Percentiles rank a stretch among this genome's conserved stretches.
These are phyloP conservation scores for Tuber melanosporum DNA, from an alignment of 495 filamentous ascomycete species.

Conservation along the genomic window DNA sequence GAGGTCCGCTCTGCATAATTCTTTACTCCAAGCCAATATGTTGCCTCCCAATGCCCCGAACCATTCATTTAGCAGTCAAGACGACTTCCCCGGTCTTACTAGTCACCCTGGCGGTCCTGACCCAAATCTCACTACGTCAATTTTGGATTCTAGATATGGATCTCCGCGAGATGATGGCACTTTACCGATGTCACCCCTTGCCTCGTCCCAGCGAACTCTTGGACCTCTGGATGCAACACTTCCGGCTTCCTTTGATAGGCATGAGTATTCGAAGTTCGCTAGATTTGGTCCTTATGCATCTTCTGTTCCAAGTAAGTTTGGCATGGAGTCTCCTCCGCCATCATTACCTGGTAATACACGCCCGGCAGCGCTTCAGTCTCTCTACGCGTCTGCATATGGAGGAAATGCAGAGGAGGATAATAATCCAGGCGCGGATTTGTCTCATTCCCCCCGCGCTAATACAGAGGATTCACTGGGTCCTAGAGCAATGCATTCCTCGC, in stretches of 20 bases:
- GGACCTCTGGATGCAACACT: slow-evolving; percentile 73
- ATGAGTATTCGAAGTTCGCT: slow-evolving; percentile 86
- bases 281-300: slow-evolving; percentile 85
- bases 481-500: slow-evolving; percentile 53
- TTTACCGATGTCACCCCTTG: slow-evolving; percentile 64
- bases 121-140: slow-evolving; percentile 46
- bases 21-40: slow-evolving; percentile 66
- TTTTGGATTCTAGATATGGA: slow-evolving; percentile 72
- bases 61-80: slow-evolving; percentile 37
- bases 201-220: slow-evolving; percentile 54
- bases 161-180: slow-evolving; percentile 76
- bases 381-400: slow-evolving; percentile 83
- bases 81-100: slow-evolving; percentile 48
- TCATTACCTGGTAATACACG: slow-evolving; percentile 56
- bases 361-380: slow-evolving; percentile 65
- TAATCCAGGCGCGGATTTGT: slow-evolving; percentile 46
- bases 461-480: slow-evolving; percentile 59
- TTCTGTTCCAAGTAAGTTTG: slow-evolving; percentile 88
- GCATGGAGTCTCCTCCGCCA: slow-evolving; percentile 79
- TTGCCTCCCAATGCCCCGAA: slow-evolving; percentile 44
- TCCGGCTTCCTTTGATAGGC: slow-evolving; percentile 92
- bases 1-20: slow-evolving; percentile 75
- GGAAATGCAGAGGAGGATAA: slow-evolving; percentile 46
- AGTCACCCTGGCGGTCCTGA: slow-evolving; percentile 27
- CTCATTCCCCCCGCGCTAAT: slow-evolving; percentile 48